Base-by-base conservation (phyloP, 176 grass and related monocot genomes). In the Urochloa ruziziensis region DNA sequence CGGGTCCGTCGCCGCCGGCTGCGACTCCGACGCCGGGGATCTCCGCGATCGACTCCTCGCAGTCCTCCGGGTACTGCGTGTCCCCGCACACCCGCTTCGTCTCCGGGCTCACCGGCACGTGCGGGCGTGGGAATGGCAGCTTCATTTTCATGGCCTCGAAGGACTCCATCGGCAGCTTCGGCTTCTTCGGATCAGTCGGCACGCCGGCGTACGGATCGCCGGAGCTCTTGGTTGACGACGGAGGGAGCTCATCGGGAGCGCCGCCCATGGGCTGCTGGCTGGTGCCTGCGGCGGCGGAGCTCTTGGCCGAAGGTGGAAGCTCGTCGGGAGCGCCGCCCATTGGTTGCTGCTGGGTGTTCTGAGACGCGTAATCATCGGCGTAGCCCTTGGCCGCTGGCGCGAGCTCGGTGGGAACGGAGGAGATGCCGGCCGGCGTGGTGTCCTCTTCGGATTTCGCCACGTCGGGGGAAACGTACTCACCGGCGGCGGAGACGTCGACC, bases 11-110 rank as follows among this genome's bases (percentile, higher is more conserved):
- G 23, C 11, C 23, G 36, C 23, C 66, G 37, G 3, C 39, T 40
- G 17, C 15, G 13, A 57, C 21, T 4, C n/a, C 15, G 23, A 19
- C 65, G 42, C 19, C 36, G 2, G 71, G 79, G 16, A 90, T 47
- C 11, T 2, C 28, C 21, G 17, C 63, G 57, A 88, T 86, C 14
- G 93, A 90, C 30, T 62, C 17, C 36, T 84, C 52, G 70, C 93
- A 95, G 4, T 81, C 27, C 0, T 52, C 84, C 0, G 77, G 57
- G 65, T 79, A 33, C 36, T 58, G 33, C 40, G 93, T 88, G 47
- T 67, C 27, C 48, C 24, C 10, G 88, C 93, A 96, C 17, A 91
- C 2, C 14, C 23, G 5, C 43, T 80, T 78, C 29, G 84, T 59
- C 49, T 36, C 2, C 11, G 88, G 83, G 73, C 30, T 86, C 66